Base-by-base conservation (phyloP, 1,284 basidiomycete species). In the Neonothopanus nambi region DNA sequence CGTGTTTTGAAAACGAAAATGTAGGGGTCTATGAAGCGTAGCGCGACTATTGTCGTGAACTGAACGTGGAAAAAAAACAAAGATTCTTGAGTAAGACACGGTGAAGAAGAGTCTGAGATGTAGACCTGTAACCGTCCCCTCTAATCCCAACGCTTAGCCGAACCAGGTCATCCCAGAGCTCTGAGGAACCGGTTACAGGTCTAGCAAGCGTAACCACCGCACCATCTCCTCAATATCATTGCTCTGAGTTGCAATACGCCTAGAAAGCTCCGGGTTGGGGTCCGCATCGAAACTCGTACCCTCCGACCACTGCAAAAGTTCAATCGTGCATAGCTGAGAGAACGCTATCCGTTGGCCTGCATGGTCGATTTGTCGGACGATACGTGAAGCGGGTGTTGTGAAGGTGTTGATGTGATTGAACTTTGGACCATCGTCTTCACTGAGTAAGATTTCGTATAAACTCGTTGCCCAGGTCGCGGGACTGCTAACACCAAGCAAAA, bases 21-120 rank as follows among this genome's bases (percentile, higher is more conserved):
- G 47, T 77, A 75, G 0, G 70, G 65, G 0, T 75, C 79, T 28
- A 81, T 68, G 44, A 82, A 72, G n/a, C 68, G 71, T 12, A 79
- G 56, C 6, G 69, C 72, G 3, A 78, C 65, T 7, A 82, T 68
- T 1, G 73, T 76, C 52, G 81, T 80, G 73, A 77, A 81, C 82
- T 85, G 48, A 17, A 37, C 9, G 13, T 7, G 17, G 24, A 11
- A 33, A 8, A n/a, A 13, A 18, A 35, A 35, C 40, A n/a, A 42
- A 39, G 39, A 11, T 18, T 20, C 7, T 28, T 20, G 30, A 33
- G 30, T 33, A 33, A 11, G 30, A 13, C n/a, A n/a, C n/a, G n/a
- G n/a, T n/a, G 30, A 11, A 33, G 30, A 33, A 33, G 9, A 11
- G 30, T 33, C 30, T n/a, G 30, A 33, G 9, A 5, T 9, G 30